phyloP scores from a whole-genome alignment of 805 yeast genomes.

The Suhomyces xylopsoci region DNA sequence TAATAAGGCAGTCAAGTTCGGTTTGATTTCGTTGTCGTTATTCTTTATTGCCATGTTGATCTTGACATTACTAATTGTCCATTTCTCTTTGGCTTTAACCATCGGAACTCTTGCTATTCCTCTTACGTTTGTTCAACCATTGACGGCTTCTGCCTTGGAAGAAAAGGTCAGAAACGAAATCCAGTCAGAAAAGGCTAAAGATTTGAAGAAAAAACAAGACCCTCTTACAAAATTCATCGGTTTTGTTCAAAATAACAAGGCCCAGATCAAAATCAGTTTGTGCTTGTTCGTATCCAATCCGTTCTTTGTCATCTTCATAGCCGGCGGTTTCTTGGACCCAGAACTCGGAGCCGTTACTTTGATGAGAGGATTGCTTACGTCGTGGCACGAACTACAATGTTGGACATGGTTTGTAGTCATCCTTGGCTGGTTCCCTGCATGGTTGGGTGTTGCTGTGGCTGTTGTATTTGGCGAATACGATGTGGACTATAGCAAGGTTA shows the following conservation, averaged over 20 bases:
- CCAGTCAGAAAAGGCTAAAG: not conserved
- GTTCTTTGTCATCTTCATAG: slow-evolving; percentile 26
- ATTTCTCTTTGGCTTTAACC: slow-evolving; percentile 75
- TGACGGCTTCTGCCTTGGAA: slow-evolving; percentile 14
- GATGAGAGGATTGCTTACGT: slow-evolving; percentile 51
- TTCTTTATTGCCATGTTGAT: slow-evolving; percentile 61
- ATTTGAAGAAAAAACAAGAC: slow-evolving; percentile 1
- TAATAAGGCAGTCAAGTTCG: slow-evolving; percentile 20
- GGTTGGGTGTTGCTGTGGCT: slow-evolving; percentile 48
- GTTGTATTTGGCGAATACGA: slow-evolving; percentile 29
- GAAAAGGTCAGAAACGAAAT: slow-evolving; percentile 3
- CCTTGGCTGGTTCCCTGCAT: slow-evolving; percentile 79
- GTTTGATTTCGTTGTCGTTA: slow-evolving; percentile 47
- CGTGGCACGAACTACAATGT: slow-evolving; percentile 67
- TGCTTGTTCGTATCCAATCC: slow-evolving; percentile 53
- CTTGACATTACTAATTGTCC: slow-evolving; percentile 72
- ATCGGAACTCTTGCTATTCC: slow-evolving; percentile 77
- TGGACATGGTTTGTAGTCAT: slow-evolving; percentile 83
- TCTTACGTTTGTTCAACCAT: slow-evolving; percentile 55
- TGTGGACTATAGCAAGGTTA: slow-evolving; percentile 4
- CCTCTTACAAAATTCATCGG: slow-evolving; percentile 3
- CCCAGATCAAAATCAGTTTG: slow-evolving; percentile 19
- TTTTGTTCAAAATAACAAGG: slow-evolving; percentile 8
- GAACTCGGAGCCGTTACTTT: slow-evolving; percentile 38
- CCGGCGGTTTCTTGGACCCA: slow-evolving; percentile 26